These are phyloP conservation scores for Plasmopara viticola DNA, from an alignment of 352 stramenopile species.

Conservation along the genomic window DNA sequence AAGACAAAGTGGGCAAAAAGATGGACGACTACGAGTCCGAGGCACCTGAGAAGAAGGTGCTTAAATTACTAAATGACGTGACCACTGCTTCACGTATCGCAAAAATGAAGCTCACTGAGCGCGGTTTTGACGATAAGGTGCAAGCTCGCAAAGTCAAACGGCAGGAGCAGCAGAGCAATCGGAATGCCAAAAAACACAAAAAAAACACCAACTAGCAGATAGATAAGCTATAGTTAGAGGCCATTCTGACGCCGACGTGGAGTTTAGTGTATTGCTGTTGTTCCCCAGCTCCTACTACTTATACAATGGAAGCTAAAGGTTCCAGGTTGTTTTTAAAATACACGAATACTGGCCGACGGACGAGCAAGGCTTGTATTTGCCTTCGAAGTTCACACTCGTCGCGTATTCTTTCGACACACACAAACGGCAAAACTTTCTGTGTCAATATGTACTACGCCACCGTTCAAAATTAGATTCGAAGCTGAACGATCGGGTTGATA, in stretches of 20 bases:
- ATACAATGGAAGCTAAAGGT: background rate
- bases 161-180: constrained; percentile 37
- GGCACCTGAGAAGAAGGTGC: constrained; percentile 88
- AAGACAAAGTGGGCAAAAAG: constrained; percentile 85
- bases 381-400: no score
- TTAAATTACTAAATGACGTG: constrained; percentile 93
- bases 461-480: constrained; percentile 33
- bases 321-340: background rate
- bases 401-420: background rate
- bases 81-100: constrained; percentile 91
- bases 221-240: background rate
- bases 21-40: constrained; percentile 86
- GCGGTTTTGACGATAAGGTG: constrained; percentile 85
- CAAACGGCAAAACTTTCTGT: background rate
- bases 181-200: background rate
- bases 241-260: no score
- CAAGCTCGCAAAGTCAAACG: constrained; percentile 64
- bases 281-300: background rate
- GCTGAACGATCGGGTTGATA: constrained; percentile 53
- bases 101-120: constrained; percentile 88
- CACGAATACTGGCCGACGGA: no score
- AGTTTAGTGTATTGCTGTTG: background rate
- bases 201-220: background rate
- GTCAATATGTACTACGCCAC: background rate
- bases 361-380: no score